These are phyloP conservation scores for Thelephora terrestris DNA, from an alignment of 1,284 basidiomycete genomes.

Conservation along the genomic window DNA sequence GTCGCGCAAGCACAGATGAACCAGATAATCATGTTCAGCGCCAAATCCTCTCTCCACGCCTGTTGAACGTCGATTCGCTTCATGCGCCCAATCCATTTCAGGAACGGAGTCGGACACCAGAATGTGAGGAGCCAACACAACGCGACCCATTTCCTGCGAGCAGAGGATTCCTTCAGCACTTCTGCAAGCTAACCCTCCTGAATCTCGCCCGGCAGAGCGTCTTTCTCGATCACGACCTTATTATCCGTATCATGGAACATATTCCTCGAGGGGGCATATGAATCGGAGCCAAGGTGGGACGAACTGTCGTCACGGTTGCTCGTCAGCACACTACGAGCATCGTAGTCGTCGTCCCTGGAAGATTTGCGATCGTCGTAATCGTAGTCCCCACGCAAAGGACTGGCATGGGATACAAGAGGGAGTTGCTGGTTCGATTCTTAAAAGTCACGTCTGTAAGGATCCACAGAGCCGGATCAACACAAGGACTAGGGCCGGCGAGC, in stretches of 20 bases:
- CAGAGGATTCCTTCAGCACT: slow-evolving; percentile 71
- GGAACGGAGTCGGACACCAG: slow-evolving; percentile 73
- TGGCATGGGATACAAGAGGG: slow-evolving; percentile 71
- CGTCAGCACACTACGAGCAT: slow-evolving; percentile 63
- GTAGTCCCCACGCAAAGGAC: slow-evolving; percentile 65
- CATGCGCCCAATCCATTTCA: slow-evolving; percentile 77
- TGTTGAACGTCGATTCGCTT: slow-evolving; percentile 91
- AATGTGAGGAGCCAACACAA: slow-evolving; percentile 88
- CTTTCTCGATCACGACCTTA: slow-evolving; percentile 68
- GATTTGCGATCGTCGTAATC: slow-evolving; percentile 75
- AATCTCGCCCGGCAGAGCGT: slow-evolving; percentile 69
- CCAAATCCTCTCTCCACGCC: slow-evolving; percentile 96
- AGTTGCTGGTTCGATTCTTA: slow-evolving; percentile 43
- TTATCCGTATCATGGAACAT: slow-evolving; percentile 85
- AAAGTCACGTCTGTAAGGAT: slow-evolving; percentile 33
- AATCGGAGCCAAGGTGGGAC: slow-evolving; percentile 79
- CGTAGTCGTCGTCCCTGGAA: slow-evolving; percentile 66
- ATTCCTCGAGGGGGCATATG: slow-evolving; percentile 87
- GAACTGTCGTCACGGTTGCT: slow-evolving; percentile 67
- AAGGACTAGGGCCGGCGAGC: too few relatives aligned
- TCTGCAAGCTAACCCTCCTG: slow-evolving; percentile 83
- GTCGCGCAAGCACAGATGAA: slow-evolving; percentile 80
- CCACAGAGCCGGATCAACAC: slow-evolving; percentile 37
- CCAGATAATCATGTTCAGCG: slow-evolving; percentile 96
- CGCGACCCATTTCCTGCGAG: slow-evolving; percentile 80